These are phyloP conservation scores for Cercophora sp. DNA, from an alignment of 495 filamentous ascomycete species.

Conservation along the genomic window DNA sequence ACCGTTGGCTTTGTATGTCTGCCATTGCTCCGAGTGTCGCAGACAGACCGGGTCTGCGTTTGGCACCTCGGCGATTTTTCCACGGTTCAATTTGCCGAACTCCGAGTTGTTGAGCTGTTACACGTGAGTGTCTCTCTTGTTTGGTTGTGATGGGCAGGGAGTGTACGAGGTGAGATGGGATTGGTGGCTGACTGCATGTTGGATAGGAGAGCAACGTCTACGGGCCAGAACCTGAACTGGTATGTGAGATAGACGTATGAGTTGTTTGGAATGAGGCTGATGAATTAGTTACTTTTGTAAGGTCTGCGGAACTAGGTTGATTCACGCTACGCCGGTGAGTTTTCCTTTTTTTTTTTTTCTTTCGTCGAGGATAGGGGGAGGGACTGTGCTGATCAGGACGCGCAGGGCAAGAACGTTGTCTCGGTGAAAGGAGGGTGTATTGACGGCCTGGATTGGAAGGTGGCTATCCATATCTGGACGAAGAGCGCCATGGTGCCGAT, in stretches of 20 bases:
- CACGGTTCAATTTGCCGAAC: slow-evolving; percentile 49
- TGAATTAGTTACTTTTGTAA: slow-evolving; percentile 57
- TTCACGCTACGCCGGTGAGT: slow-evolving; percentile 51
- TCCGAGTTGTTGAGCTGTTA: slow-evolving; percentile 43
- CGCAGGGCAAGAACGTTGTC: slow-evolving; percentile 46
- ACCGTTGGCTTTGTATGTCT: slow-evolving; percentile 60
- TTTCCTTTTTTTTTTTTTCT: background rate
- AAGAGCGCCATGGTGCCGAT: slow-evolving; percentile 60
- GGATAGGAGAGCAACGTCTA: slow-evolving; percentile 34
- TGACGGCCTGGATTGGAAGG: slow-evolving; percentile 52
- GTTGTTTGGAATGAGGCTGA: too few species aligned
- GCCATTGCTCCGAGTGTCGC: slow-evolving; percentile 65
- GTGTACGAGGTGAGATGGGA: too few species aligned
- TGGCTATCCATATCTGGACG: slow-evolving; percentile 58
- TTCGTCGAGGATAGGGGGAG: too few species aligned
- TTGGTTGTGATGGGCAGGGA: background rate
- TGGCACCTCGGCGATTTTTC: slow-evolving; percentile 65
- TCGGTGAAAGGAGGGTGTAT: slow-evolving; percentile 62
- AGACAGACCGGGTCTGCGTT: slow-evolving; percentile 65
- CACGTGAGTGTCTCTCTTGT: slow-evolving; percentile 32
- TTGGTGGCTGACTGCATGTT: background rate
- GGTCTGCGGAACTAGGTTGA: slow-evolving; percentile 53
- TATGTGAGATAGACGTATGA: slow-evolving; percentile 17
- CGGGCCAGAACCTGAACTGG: slow-evolving; percentile 46
- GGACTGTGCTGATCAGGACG: background rate